phyloP scores from a whole-genome alignment of 768 basidiomycete species.

The Lentinula edodes region DNA sequence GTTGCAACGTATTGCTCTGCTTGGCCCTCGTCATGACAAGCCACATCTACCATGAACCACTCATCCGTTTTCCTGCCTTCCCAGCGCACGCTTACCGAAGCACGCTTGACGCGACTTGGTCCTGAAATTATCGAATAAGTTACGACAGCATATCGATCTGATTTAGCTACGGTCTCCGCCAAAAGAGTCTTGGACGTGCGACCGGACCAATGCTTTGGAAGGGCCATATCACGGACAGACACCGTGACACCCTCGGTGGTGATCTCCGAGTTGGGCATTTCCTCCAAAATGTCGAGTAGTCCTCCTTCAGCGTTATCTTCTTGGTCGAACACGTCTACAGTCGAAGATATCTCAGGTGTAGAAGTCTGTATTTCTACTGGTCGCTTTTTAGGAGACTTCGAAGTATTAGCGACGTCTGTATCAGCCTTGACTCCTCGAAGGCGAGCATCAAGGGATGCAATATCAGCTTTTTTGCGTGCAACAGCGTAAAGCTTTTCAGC shows the following conservation, averaged over 20 bases:
- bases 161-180: conserved; percentile 58
- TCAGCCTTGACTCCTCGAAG: conserved; percentile 22
- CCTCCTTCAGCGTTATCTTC: conserved; percentile 51
- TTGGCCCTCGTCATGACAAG: conserved; percentile 71
- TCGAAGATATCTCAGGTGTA: background rate
- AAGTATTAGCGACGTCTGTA: background rate
- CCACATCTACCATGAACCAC: conserved; percentile 83
- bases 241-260: conserved; percentile 50
- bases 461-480: conserved; percentile 47
- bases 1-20: conserved; percentile 90
- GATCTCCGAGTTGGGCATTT: conserved; percentile 50
- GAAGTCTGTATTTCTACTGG: conserved; percentile 13
- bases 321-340: conserved; percentile 46
- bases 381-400: conserved; percentile 9
- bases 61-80: conserved; percentile 49
- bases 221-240: conserved; percentile 61
- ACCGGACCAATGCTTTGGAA: conserved; percentile 82
- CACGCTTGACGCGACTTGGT: conserved; percentile 69
- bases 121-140: conserved; percentile 64
- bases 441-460: conserved; percentile 35
- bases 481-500: conserved; percentile 52
- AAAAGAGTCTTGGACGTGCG: conserved; percentile 75
- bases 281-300: conserved; percentile 71
- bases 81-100: conserved; percentile 71
- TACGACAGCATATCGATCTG: conserved; percentile 71